phyloP scores from a whole-genome alignment of 2,329 filamentous ascomycete species.

The Neocucurbitaria cava region DNA sequence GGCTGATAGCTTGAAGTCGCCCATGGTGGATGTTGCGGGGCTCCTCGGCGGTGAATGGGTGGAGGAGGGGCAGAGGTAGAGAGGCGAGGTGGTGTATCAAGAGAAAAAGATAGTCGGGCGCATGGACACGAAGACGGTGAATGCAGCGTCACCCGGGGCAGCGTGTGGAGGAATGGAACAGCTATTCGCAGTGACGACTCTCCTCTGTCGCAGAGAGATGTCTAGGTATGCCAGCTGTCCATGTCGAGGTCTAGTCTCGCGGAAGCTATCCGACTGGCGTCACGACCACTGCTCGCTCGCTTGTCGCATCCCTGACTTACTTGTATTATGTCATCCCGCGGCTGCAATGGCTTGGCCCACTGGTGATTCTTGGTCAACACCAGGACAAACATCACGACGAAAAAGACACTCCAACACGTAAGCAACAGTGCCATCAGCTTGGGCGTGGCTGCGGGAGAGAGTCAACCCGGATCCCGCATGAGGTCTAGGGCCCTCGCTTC shows the following conservation, averaged over 20 bases:
- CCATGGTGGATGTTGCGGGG: constrained; percentile 60
- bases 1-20: constrained; percentile 91
- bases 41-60: constrained; percentile 21
- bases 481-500: not conserved
- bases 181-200: not conserved
- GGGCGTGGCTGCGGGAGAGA: not conserved
- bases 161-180: not conserved
- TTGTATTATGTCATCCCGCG: constrained; percentile 1
- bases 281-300: not conserved
- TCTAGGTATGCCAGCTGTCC: constrained; percentile 10
- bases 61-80: constrained; percentile 14
- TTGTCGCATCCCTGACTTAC: too few relatives aligned
- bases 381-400: not conserved
- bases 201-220: constrained; percentile 1
- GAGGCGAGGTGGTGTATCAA: constrained; percentile 16
- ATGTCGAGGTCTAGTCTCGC: constrained; percentile 16
- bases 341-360: not conserved
- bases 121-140: constrained; percentile 8
- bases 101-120: constrained; percentile 3
- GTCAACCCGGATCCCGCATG: not conserved
- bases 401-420: not conserved
- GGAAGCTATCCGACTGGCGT: constrained; percentile 4
- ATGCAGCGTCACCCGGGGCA: not conserved
- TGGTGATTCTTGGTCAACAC: not conserved
- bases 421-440: not conserved